phyloP scores from a whole-genome alignment of 345 rosid genomes.

The Ceriops zippeliana region DNA sequence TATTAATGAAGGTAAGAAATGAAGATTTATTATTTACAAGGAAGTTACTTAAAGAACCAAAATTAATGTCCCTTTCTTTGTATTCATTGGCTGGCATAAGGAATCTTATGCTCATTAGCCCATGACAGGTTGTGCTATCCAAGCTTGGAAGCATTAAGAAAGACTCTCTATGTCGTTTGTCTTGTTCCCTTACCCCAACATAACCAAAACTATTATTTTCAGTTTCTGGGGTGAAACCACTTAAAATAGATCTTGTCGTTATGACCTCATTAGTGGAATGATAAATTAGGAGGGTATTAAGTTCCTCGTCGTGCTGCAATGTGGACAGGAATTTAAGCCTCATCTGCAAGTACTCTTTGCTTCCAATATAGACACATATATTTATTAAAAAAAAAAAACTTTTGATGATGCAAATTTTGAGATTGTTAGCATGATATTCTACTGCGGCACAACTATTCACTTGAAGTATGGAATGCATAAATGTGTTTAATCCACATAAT shows the following conservation, averaged over 20 bases:
- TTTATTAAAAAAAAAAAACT: no score
- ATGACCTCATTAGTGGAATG: slow-evolving; percentile 4
- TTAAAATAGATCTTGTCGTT: not conserved
- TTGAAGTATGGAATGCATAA: no score
- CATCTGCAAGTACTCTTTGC: not conserved
- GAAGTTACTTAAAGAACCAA: no score
- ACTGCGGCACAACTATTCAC: no score
- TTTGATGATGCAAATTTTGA: no score
- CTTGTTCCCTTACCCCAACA: slow-evolving; percentile 23
- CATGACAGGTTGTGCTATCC: slow-evolving; percentile 26
- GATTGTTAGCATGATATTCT: no score
- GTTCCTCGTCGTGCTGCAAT: not conserved
- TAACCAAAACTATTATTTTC: slow-evolving; percentile 24
- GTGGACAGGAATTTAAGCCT: not conserved
- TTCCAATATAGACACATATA: no score
- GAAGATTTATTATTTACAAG: no score
- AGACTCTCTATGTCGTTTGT: not conserved
- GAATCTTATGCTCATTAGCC: slow-evolving; percentile 36
- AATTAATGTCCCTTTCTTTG: slow-evolving; percentile 6
- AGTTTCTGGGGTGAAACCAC: not conserved
- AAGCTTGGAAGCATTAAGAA: slow-evolving; percentile 15
- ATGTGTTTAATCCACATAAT: no score
- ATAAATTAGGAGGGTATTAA: slow-evolving; percentile 24
- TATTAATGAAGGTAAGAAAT: no score
- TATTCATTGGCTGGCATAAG: slow-evolving; percentile 30